These are phyloP conservation scores for Sarocladium oryzae DNA, from an alignment of 2,329 filamentous ascomycete genomes.

Conservation along the genomic window DNA sequence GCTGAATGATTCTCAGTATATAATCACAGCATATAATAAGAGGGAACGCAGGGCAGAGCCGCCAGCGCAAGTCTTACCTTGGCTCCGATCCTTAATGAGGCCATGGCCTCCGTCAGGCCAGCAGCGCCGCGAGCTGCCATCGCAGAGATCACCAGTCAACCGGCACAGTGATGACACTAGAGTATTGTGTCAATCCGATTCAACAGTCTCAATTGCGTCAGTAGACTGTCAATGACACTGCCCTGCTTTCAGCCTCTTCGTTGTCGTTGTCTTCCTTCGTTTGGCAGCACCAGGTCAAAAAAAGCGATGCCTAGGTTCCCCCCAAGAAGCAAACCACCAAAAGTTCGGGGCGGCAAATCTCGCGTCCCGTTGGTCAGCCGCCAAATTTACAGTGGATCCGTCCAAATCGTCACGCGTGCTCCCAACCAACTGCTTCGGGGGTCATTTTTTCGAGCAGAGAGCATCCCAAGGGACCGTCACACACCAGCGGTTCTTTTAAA, in stretches of 20 bases:
- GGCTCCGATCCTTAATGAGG: conserved; percentile 37
- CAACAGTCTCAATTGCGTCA: neutral
- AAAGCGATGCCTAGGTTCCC: neutral
- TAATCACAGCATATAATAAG: no score
- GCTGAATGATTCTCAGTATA: no score
- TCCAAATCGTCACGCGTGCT: neutral
- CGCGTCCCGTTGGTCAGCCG: conserved; percentile 2
- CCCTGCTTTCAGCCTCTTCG: neutral
- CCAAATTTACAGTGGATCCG: neutral
- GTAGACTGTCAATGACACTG: no score
- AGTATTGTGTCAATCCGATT: no score
- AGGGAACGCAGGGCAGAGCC: no score
- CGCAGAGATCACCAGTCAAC: no score
- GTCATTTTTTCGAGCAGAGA: conserved; percentile 8
- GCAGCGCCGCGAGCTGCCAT: conserved; percentile 44
- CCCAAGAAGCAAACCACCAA: no score
- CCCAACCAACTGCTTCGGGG: neutral
- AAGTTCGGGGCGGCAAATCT: conserved; percentile 1
- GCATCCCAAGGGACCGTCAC: conserved; percentile 9
- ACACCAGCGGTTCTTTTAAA: no score
- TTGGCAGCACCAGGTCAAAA: neutral
- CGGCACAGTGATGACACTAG: no score
- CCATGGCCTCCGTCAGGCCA: conserved; percentile 48
- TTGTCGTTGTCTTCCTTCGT: neutral
- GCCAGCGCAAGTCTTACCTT: conserved; percentile 21